Conservation (phyloP, 768 basidiomycete genomes). For the Lactarius psammicola region DNA sequence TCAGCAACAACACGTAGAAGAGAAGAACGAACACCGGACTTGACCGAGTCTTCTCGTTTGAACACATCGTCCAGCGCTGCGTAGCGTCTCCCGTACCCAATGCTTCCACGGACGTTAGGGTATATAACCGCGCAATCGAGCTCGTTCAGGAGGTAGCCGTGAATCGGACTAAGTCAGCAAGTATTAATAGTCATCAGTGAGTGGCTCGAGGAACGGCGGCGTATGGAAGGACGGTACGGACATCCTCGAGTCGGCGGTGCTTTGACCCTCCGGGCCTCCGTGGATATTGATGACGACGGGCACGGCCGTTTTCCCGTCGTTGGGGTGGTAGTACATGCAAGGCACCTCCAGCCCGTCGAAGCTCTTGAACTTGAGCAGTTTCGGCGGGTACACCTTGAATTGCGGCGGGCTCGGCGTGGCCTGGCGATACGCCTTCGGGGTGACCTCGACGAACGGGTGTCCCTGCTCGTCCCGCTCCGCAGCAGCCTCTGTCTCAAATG, state of each 20-base stretch:
- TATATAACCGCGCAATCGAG: conserved; percentile 42
- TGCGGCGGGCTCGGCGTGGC: conserved; percentile 35
- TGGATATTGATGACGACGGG: conserved; percentile 42
- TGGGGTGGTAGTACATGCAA: conserved; percentile 44
- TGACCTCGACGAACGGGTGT: conserved; percentile 33
- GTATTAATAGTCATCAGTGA: neutral
- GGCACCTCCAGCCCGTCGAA: conserved; percentile 44
- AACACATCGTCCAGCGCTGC: conserved; percentile 42
- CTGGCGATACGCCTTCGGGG: conserved; percentile 36
- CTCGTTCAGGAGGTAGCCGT: conserved; percentile 45
- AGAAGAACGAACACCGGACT: conserved; percentile 31
- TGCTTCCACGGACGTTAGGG: conserved; percentile 45
- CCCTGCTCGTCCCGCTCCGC: conserved; percentile 31
- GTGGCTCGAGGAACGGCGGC: neutral
- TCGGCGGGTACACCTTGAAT: conserved; percentile 35
- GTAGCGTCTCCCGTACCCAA: conserved; percentile 43
- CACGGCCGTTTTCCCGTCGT: conserved; percentile 31
- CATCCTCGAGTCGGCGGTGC: conserved; percentile 38
- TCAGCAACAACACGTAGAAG: neutral
- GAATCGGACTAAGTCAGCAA: conserved; percentile 31
- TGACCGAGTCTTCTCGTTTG: conserved; percentile 46
- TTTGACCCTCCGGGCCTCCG: conserved; percentile 42
- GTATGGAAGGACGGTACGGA: conserved; percentile 26
- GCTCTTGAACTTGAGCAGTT: conserved; percentile 41
- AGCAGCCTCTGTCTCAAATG: conserved; percentile 22